Base-by-base conservation (phyloP, 73 alveolate genomes). In the Paramecium primaurelia region DNA sequence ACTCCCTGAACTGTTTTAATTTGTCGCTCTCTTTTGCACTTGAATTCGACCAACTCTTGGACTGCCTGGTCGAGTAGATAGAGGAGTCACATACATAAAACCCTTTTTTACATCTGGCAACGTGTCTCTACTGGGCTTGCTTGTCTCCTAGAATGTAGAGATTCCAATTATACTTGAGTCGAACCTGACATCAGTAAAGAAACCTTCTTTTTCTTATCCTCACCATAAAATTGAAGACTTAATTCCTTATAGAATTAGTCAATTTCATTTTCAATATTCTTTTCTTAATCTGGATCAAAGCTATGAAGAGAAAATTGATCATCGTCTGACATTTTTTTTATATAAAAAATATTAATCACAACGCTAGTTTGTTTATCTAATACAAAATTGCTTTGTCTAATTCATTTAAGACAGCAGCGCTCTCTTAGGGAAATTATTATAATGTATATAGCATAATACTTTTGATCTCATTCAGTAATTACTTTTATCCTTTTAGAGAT, bases 171-270 rank as follows among this genome's bases (percentile, higher is more conserved):
- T 80, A 80, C 91, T 80, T 80, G 75, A 42, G 91, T 80, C 9
- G 91, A 80, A 80, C 91, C 91, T 44, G 91, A 80, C 71, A 80
- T 40, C 8, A 80, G 32, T 20, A 80, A 42, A 40, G 91, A 80
- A 25, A 80, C 75, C 58, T 80, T 80, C 75, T 80, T 45, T 47
- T 80, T 80, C 28, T 49, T 40, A 16, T 80, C 51, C 32, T 80
- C 36, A 6, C 64, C 91, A 80, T 80, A 80, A 36, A 80, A 80
- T 26, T 47, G 38, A 22, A 80, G 58, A 80, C 91, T 80, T 20
- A 80, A 47, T 49, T 80, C 71, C 91, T 80, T 80, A 49, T 80
- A 80, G 47, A 80, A 80, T 45, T 80, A 10, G 8, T 80, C 91
- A 0, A 80, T 47, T 4, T 80, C 77, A 20, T 80, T 64, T 75